Evolutionary conservation across 768 basidiomycete species (phyloP).

Genomic region (Clavulina sp.): DNA sequence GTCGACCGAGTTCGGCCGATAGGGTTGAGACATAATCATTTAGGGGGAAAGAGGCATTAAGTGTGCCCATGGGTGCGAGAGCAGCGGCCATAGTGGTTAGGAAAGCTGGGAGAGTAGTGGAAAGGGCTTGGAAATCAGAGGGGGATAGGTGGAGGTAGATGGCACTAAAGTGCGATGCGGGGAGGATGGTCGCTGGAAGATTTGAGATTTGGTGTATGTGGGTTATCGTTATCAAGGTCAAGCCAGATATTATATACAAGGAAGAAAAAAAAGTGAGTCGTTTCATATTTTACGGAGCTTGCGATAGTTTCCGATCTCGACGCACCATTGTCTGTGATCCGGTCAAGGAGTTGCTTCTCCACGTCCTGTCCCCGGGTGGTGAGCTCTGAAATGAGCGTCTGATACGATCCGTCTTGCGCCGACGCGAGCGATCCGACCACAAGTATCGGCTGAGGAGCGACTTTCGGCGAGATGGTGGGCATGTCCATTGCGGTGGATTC

Average conservation of each 20-base stretch:
- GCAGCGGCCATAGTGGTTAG: conserved; percentile 42
- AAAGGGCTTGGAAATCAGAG: conserved; percentile 41
- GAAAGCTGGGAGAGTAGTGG: conserved; percentile 34
- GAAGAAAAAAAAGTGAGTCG: conserved; percentile 5
- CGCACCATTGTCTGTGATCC: conserved; percentile 65
- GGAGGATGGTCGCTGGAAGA: conserved; percentile 38
- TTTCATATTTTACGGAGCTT: neutral
- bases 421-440: conserved; percentile 64
- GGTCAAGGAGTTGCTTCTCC: conserved; percentile 68
- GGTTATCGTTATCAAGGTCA: no score
- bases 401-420: conserved; percentile 66
- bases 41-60: conserved; percentile 41
- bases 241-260: neutral
- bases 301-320: neutral
- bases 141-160: conserved; percentile 50
- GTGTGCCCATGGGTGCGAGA: conserved; percentile 47
- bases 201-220: no score
- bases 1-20: conserved; percentile 43
- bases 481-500: no score
- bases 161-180: conserved; percentile 38
- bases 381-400: conserved; percentile 44
- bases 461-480: no score
- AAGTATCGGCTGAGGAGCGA: conserved; percentile 35
- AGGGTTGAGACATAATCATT: conserved; percentile 27
- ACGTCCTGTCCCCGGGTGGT: conserved; percentile 26